Conservation (phyloP, 2,329 filamentous ascomycete genomes). For the Pyricularia grisea region DNA sequence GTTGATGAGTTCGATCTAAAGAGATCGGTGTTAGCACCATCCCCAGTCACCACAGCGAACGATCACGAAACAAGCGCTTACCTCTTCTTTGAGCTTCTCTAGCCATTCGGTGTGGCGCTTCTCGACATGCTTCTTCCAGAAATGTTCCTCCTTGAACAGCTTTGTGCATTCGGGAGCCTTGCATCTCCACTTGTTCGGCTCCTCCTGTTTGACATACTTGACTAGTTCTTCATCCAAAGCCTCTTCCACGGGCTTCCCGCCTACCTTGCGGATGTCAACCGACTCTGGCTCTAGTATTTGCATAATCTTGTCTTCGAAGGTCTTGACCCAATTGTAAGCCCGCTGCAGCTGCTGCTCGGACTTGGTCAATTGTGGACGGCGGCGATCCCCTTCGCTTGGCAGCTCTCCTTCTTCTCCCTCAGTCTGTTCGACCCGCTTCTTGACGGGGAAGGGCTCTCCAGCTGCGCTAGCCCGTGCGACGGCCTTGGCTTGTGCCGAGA, state of each 20-base stretch:
- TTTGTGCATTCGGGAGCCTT: constrained; percentile 95
- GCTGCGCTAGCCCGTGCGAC: constrained; percentile 78
- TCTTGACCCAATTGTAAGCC: constrained; percentile 98
- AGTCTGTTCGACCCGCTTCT: constrained; percentile 50
- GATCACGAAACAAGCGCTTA: constrained; percentile 32
- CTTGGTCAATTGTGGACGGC: constrained; percentile 61
- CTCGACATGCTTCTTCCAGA: constrained; percentile 97
- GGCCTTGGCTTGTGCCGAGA: constrained; percentile 73
- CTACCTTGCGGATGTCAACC: constrained; percentile 81
- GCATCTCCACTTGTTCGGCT: constrained; percentile 94
- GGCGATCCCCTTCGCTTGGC: constrained; percentile 58
- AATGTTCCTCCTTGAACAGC: constrained; percentile 92
- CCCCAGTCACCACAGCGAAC: background rate
- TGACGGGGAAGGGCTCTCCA: constrained; percentile 75
- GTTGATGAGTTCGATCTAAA: constrained; percentile 80
- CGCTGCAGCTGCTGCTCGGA: constrained; percentile 85
- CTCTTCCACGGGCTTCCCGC: constrained; percentile 78
- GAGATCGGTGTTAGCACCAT: background rate
- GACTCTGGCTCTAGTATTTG: constrained; percentile 87
- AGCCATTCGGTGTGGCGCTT: constrained; percentile 91
- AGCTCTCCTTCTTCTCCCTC: constrained; percentile 56
- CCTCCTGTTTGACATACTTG: constrained; percentile 93
- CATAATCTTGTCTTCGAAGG: constrained; percentile 92
- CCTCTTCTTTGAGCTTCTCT: constrained; percentile 71
- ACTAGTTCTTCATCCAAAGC: constrained; percentile 75